A percentile compares a stretch with the other conserved stretches of the same genome.
These are phyloP conservation scores for Irpex sp. DNA, from an alignment of 1,284 basidiomycete species.

Conservation along the genomic window DNA sequence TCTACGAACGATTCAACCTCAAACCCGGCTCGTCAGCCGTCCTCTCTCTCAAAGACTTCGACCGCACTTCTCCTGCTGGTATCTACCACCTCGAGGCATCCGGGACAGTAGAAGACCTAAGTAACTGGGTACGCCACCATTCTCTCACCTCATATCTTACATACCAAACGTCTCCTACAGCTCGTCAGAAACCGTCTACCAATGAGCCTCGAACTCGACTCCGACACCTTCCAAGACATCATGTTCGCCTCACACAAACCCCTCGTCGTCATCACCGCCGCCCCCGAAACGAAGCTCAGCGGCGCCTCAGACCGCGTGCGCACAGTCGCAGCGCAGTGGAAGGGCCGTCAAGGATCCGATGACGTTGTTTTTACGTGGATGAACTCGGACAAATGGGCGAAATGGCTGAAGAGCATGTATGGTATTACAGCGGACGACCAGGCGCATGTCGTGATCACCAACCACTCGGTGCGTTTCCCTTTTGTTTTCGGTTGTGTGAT, in stretches of 20 bases:
- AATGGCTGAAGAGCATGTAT: conserved; percentile 88
- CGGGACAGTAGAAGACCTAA: conserved; percentile 12
- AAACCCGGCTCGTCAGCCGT: conserved; percentile 48
- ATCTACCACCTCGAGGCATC: conserved; percentile 18
- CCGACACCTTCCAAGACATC: conserved; percentile 71
- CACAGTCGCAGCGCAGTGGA: conserved; percentile 64
- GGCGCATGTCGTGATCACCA: conserved; percentile 66
- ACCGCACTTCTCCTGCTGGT: conserved; percentile 33
- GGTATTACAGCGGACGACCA: conserved; percentile 39
- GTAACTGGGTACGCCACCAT: conserved; percentile 19
- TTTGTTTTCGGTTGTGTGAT: neutral
- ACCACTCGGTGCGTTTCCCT: conserved; percentile 66
- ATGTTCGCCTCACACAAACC: conserved; percentile 74
- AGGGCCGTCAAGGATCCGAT: conserved; percentile 33
- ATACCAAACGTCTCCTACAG: conserved; percentile 9
- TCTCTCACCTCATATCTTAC: neutral
- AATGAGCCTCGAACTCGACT: conserved; percentile 61
- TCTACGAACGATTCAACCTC: conserved; percentile 49
- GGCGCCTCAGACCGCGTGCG: conserved; percentile 43
- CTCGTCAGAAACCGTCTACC: conserved; percentile 58
- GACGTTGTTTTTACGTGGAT: conserved; percentile 85
- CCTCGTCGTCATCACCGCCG: conserved; percentile 71
- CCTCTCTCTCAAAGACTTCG: conserved; percentile 72
- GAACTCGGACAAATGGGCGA: conserved; percentile 73
- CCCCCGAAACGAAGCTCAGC: conserved; percentile 31